phyloP scores from a whole-genome alignment of 495 filamentous ascomycete genomes.

The Jackrogersella minutella region DNA sequence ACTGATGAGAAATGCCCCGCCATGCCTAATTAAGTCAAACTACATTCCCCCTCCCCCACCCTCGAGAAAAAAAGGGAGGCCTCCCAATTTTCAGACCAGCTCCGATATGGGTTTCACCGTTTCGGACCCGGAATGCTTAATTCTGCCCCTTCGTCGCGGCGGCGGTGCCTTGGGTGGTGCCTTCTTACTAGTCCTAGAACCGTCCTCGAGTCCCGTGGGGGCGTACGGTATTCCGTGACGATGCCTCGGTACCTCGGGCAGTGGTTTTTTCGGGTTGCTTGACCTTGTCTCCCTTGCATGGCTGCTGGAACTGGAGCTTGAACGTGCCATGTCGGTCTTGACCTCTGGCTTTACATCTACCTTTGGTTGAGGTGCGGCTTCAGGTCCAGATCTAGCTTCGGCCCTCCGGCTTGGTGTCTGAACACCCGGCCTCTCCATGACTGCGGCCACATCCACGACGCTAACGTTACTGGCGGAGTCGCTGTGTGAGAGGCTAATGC shows the following conservation, averaged over 20 bases:
- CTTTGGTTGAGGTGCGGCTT: conserved; percentile 24
- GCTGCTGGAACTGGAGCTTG: not conserved
- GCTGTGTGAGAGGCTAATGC: conserved; percentile 58
- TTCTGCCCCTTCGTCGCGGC: conserved; percentile 57
- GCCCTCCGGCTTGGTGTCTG: conserved; percentile 77
- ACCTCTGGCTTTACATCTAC: not conserved
- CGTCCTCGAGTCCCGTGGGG: conserved; percentile 42
- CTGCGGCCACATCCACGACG: conserved; percentile 78
- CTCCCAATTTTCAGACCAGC: conserved; percentile 15
- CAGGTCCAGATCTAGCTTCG: conserved; percentile 32
- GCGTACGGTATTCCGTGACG: conserved; percentile 55
- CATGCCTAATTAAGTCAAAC: conserved; percentile 15
- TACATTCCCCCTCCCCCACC: conserved; percentile 13
- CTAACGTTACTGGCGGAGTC: conserved; percentile 67
- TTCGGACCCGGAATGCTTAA: conserved; percentile 43
- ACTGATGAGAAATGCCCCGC: not conserved
- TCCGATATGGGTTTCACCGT: conserved; percentile 37
- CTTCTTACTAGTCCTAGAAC: conserved; percentile 51
- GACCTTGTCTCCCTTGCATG: conserved; percentile 37
- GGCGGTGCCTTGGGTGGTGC: conserved; percentile 63
- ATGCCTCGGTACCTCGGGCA: conserved; percentile 58
- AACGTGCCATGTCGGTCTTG: conserved; percentile 7
- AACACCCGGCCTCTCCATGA: conserved; percentile 84
- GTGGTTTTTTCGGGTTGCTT: conserved; percentile 50
- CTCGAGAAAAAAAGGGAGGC: too few species aligned